These are phyloP conservation scores for Brachypodium distachyon DNA, from an alignment of 202 grass and related monocot species.

Conservation along the genomic window DNA sequence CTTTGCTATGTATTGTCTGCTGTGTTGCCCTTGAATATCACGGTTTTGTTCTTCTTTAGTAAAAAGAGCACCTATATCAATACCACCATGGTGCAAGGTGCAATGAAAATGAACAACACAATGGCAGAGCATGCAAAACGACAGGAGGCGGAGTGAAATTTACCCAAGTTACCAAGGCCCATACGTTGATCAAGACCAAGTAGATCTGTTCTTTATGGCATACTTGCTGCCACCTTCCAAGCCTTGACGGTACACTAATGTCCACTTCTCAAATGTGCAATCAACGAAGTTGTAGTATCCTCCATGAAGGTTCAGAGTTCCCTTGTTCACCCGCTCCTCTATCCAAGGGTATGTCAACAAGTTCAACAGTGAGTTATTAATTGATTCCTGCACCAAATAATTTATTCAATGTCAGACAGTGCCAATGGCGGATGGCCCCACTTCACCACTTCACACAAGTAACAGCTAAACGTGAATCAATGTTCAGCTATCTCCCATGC, in stretches of 20 bases:
- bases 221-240: constrained; percentile 93
- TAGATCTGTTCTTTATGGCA: constrained; percentile 71
- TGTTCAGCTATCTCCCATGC: not conserved
- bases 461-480: not conserved
- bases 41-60: constrained; percentile 1
- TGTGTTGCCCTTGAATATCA: constrained; percentile 18
- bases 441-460: not conserved
- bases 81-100: constrained; percentile 20
- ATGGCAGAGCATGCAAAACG: constrained; percentile 41
- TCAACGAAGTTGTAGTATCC: constrained; percentile 84
- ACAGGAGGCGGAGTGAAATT: constrained; percentile 29
- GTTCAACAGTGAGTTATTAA: constrained; percentile 87
- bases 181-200: constrained; percentile 53
- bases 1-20: constrained; percentile 25
- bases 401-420: not conserved
- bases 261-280: constrained; percentile 96
- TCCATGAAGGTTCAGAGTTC: constrained; percentile 65
- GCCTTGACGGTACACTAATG: constrained; percentile 61
- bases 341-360: constrained; percentile 97
- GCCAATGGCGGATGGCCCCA: not conserved
- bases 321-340: constrained; percentile 77
- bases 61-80: not conserved
- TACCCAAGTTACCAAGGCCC: constrained; percentile 23
- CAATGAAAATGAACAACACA: constrained; percentile 20
- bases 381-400: constrained; percentile 59